Base-by-base conservation (phyloP, 495 filamentous ascomycete species). In the Daldinia decipiens region DNA sequence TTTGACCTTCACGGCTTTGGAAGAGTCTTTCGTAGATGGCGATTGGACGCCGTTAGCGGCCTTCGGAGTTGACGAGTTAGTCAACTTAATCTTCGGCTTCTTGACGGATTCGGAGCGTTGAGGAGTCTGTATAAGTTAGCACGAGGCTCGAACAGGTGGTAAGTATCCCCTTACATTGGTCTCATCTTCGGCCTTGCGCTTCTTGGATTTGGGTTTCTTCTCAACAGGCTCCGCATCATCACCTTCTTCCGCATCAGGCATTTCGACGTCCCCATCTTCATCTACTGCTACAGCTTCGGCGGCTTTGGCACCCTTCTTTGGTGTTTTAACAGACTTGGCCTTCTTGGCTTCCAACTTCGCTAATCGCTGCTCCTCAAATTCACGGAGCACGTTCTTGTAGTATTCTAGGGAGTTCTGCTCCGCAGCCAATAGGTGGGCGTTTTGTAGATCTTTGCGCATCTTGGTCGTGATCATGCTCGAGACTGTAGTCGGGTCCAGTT, bases 301-400 rank as follows among this genome's bases (percentile, higher is more conserved):
- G 65, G 82, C 90, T 84, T 91, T 92, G 36, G 87, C 84, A 72
- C 86, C 86, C 79, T 88, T 90, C 53, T 81, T 80, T 61, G 90
- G 89, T 39, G 89, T 87, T 54, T 87, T 87, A 39, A 86, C 85
- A 77, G 90, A 87, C 15, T 85, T 85, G 52, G 86, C 82, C 31
- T 82, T 88, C 77, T 88, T 88, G 43, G 85, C 85, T 55, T 85
- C 88, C 12, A 85, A 81, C 59, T 89, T 82, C 13, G 84, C 85
- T 31, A 88, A 81, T 1, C 80, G 77, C 57, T 91, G 87, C 65
- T 91, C 86, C 57, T 88, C 85, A 70, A 88, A 90, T 69, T 87
- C 84, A 51, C 87, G 83, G 45, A 97, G 83, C 21, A 97, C 80
- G 21, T 83, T 82, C 81, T 97, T 97, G 85, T 91, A 97, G 77